phyloP scores from a whole-genome alignment of 2,329 filamentous ascomycete genomes.

The Trichoderma sp. region DNA sequence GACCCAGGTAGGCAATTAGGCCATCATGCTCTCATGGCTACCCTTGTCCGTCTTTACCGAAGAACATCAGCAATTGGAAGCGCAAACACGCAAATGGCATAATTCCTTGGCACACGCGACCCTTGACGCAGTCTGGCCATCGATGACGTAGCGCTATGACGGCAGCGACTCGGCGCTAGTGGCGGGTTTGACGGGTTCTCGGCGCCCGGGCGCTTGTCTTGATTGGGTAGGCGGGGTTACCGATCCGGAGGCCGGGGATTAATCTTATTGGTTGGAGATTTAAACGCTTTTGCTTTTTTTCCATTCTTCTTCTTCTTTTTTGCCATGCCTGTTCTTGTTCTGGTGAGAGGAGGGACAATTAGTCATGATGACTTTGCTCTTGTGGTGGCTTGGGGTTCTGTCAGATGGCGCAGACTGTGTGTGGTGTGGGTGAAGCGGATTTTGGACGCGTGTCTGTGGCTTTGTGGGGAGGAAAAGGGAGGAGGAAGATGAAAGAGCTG shows the following conservation, averaged over 20 bases:
- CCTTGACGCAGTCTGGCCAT: slow-evolving; percentile 1
- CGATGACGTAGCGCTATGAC: slow-evolving; percentile 27
- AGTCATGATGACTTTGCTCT: too few relatives aligned
- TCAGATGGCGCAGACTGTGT: too few relatives aligned
- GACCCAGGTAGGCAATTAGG: too few relatives aligned
- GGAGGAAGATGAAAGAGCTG: too few relatives aligned
- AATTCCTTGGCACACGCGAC: slow-evolving; percentile 14
- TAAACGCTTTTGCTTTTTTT: not conserved
- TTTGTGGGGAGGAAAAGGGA: too few relatives aligned
- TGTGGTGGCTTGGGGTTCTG: too few relatives aligned
- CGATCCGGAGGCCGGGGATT: slow-evolving; percentile 15
- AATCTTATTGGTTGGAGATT: not conserved
- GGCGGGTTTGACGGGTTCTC: not conserved
- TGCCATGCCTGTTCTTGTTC: not conserved
- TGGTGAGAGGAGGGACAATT: not conserved
- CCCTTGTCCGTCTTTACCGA: too few relatives aligned
- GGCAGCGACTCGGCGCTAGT: not conserved
- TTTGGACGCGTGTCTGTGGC: too few relatives aligned
- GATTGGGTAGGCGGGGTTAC: slow-evolving; percentile 19
- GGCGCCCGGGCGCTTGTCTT: not conserved
- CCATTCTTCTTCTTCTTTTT: not conserved
- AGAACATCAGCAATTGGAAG: not conserved
- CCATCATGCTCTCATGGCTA: not conserved
- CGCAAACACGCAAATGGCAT: not conserved
- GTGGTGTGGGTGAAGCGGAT: too few relatives aligned